A percentile compares a stretch with the other conserved stretches of the same genome.
Conservation (phyloP, 176 grass and related monocot genomes). For the Poa annua region DNA sequence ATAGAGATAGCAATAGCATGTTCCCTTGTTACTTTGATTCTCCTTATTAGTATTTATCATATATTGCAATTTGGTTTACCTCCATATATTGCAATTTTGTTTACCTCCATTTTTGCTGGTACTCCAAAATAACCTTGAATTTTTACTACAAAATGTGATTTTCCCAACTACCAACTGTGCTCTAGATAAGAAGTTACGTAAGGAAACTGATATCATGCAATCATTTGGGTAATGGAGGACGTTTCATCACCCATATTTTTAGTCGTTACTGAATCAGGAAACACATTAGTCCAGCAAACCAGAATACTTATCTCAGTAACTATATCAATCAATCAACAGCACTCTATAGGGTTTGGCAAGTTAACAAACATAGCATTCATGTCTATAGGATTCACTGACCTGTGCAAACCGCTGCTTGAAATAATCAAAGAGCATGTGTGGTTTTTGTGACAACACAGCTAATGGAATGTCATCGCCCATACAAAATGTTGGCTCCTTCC, state of each 20-base stretch:
- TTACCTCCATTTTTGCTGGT: background rate
- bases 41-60: conserved; percentile 1
- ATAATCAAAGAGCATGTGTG: conserved; percentile 95
- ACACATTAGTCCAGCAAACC: background rate
- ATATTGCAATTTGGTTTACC: background rate
- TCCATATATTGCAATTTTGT: background rate
- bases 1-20: background rate
- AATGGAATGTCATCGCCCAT: conserved; percentile 99
- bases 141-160: background rate
- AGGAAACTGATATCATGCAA: conserved; percentile 11
- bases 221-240: conserved; percentile 12
- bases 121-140: conserved; percentile 9
- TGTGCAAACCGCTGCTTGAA: conserved; percentile 99
- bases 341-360: conserved; percentile 15
- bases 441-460: conserved; percentile 82
- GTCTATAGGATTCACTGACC: conserved; percentile 58
- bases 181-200: conserved; percentile 21
- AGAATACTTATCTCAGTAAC: background rate
- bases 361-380: conserved; percentile 8
- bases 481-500: conserved; percentile 99
- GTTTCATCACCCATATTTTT: background rate
- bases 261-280: background rate
- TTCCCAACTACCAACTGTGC: conserved; percentile 20
- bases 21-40: background rate
- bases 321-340: background rate